Percentiles rank a stretch among this genome's conserved stretches.
Conservation (phyloP, 108 stramenopile genomes). For the Nitzschia inconspicua region DNA sequence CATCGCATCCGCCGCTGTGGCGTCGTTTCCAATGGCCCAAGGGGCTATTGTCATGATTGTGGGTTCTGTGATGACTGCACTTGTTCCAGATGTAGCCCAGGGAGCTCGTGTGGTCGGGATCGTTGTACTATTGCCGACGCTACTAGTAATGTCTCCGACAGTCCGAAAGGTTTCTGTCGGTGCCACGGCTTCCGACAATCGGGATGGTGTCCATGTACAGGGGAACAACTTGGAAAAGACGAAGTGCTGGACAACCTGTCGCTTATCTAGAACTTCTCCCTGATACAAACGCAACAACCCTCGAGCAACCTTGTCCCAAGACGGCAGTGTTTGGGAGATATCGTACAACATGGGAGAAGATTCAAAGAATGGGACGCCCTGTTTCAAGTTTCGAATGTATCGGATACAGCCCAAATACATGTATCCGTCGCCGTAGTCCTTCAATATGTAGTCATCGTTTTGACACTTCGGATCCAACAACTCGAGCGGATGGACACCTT, state of each 20-base stretch:
- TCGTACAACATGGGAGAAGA: conserved; percentile 92
- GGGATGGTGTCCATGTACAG: conserved; percentile 66
- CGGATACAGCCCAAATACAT: conserved; percentile 85
- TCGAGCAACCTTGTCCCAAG: conserved; percentile 77
- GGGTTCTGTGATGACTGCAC: neutral
- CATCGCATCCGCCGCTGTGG: too few species aligned
- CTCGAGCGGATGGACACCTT: conserved; percentile 9
- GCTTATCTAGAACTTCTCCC: conserved; percentile 92
- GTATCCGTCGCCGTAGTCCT: conserved; percentile 25
- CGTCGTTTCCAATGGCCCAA: too few species aligned
- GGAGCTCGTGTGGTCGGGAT: conserved; percentile 24
- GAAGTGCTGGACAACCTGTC: conserved; percentile 95
- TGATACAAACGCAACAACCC: conserved; percentile 80
- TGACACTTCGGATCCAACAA: conserved; percentile 19
- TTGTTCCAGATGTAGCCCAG: conserved; percentile 4
- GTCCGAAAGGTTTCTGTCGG: conserved; percentile 57
- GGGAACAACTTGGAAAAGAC: conserved; percentile 85
- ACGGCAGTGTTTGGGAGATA: conserved; percentile 67
- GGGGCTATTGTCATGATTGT: conserved; percentile 25
- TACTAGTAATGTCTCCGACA: conserved; percentile 5
- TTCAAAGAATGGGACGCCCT: conserved; percentile 89
- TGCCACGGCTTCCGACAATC: conserved; percentile 33
- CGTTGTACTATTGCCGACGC: neutral
- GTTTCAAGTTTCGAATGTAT: conserved; percentile 83
- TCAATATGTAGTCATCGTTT: conserved; percentile 14